Conservation (phyloP, 768 basidiomycete species). For the Suillus cothurnatus region DNA sequence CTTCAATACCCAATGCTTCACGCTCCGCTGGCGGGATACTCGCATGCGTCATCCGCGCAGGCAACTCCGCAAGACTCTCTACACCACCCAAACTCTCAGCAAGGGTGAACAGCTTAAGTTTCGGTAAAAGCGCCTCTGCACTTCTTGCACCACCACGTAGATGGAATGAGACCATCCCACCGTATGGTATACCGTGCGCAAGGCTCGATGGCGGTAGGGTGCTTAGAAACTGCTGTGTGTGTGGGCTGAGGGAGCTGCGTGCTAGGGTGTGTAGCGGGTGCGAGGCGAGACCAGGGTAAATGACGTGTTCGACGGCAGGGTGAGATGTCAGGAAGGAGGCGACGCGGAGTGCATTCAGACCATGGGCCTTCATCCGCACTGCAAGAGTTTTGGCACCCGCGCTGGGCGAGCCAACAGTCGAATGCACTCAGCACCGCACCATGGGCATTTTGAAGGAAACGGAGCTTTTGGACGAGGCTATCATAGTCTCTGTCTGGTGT, state of each 20-base stretch:
- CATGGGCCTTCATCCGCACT: constrained; percentile 86
- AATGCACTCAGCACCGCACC: constrained; percentile 84
- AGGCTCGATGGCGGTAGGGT: constrained; percentile 33
- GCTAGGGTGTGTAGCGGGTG: constrained; percentile 72
- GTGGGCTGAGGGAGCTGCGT: constrained; percentile 60
- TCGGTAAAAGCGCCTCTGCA: constrained; percentile 69
- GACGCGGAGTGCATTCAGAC: constrained; percentile 76
- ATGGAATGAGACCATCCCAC: constrained; percentile 85
- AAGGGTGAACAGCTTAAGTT: constrained; percentile 69
- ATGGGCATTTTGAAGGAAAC: constrained; percentile 89
- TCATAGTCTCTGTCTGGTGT: constrained; percentile 36
- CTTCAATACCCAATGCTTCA: constrained; percentile 72
- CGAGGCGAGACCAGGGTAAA: constrained; percentile 80
- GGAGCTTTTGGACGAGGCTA: constrained; percentile 54
- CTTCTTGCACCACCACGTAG: constrained; percentile 52
- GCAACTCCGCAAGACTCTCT: constrained; percentile 88
- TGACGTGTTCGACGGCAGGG: constrained; percentile 73
- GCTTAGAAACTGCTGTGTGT: constrained; percentile 68
- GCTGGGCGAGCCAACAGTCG: constrained; percentile 89
- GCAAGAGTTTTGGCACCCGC: constrained; percentile 91
- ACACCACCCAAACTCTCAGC: constrained; percentile 93
- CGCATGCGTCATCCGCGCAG: constrained; percentile 88
- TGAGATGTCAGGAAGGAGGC: constrained; percentile 59
- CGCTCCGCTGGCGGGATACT: constrained; percentile 72
- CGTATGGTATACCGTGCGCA: constrained; percentile 53